phyloP scores from a whole-genome alignment of 345 rosid genomes.

The Gossypium anomalum region DNA sequence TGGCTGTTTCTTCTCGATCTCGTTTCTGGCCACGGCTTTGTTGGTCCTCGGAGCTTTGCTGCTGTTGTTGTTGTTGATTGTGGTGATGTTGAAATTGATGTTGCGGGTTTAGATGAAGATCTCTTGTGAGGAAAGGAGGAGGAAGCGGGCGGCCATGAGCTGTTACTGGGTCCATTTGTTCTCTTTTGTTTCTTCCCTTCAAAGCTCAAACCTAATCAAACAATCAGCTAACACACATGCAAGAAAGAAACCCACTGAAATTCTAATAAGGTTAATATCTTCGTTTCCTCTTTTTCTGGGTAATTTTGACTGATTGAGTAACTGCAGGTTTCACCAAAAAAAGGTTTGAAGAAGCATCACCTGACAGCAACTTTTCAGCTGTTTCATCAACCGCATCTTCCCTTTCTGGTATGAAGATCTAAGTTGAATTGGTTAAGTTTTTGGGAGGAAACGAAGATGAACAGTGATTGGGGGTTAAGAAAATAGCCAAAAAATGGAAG shows the following conservation, averaged over 20 bases:
- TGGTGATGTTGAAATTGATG: slow-evolving; percentile 58
- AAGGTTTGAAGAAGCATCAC: slow-evolving; percentile 1
- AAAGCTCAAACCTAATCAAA: slow-evolving; percentile 25
- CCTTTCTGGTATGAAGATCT: not conserved
- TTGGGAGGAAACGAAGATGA: slow-evolving; percentile 36
- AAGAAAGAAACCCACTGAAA: not conserved
- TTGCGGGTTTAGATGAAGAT: slow-evolving; percentile 63
- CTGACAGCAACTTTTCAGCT: slow-evolving; percentile 23
- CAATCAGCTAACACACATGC: slow-evolving; percentile 7
- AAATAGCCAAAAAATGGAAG: slow-evolving; percentile 16
- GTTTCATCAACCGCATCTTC: slow-evolving; percentile 20
- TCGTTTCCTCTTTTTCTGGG: not conserved
- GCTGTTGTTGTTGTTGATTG: slow-evolving; percentile 49
- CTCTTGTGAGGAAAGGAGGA: slow-evolving; percentile 72
- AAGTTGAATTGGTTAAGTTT: slow-evolving; percentile 21
- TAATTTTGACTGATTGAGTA: slow-evolving; percentile 17
- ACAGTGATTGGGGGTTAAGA: slow-evolving; percentile 15
- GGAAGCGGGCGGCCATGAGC: slow-evolving; percentile 74
- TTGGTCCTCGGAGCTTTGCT: slow-evolving; percentile 45
- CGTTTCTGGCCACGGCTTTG: slow-evolving; percentile 54
- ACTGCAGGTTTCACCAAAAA: slow-evolving; percentile 13
- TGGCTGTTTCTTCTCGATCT: slow-evolving; percentile 50
- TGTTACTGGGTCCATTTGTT: slow-evolving; percentile 68
- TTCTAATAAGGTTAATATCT: not conserved
- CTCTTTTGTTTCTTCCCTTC: slow-evolving; percentile 9